Percentiles rank a stretch among this genome's conserved stretches.
Evolutionary conservation across 179 eudicot genomes (phyloP).

Genomic region (Beta macrorhiza): DNA sequence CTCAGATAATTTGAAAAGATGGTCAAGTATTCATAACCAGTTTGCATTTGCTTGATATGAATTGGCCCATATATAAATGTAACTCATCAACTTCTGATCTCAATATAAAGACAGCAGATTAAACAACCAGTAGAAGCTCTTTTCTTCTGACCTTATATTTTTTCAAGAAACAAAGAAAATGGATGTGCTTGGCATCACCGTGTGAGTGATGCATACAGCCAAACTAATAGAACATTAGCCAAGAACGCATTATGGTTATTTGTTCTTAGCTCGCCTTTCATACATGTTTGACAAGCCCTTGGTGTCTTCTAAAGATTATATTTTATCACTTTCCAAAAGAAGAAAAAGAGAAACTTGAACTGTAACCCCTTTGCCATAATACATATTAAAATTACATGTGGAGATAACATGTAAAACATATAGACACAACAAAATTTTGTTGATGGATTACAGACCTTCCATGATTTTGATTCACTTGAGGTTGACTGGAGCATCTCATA

Average conservation of each 20-base stretch:
- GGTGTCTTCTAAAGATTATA: not conserved
- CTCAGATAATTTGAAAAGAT: not conserved
- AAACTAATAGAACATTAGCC: not conserved
- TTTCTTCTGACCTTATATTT: not conserved
- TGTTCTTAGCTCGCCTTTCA: not conserved
- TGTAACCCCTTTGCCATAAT: not conserved
- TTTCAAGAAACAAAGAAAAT: not conserved
- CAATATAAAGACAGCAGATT: not conserved
- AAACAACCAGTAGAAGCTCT: not conserved
- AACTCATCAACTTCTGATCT: not conserved
- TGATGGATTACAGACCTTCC: constrained; percentile 66
- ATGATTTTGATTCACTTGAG: constrained; percentile 40
- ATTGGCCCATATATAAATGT: not conserved
- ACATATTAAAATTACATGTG: not conserved
- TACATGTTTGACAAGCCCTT: not conserved
- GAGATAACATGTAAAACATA: not conserved
- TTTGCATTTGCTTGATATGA: not conserved
- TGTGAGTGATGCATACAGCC: not conserved
- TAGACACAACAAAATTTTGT: not conserved
- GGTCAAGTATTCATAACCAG: not conserved
- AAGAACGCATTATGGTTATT: not conserved
- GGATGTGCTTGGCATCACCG: not conserved
- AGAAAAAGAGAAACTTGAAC: not conserved
- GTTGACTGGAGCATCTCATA: constrained; percentile 84
- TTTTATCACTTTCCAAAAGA: not conserved